These are phyloP conservation scores for Zygnema circumcarinatum DNA, from an alignment of 139 green algal genomes.

Conservation along the genomic window DNA sequence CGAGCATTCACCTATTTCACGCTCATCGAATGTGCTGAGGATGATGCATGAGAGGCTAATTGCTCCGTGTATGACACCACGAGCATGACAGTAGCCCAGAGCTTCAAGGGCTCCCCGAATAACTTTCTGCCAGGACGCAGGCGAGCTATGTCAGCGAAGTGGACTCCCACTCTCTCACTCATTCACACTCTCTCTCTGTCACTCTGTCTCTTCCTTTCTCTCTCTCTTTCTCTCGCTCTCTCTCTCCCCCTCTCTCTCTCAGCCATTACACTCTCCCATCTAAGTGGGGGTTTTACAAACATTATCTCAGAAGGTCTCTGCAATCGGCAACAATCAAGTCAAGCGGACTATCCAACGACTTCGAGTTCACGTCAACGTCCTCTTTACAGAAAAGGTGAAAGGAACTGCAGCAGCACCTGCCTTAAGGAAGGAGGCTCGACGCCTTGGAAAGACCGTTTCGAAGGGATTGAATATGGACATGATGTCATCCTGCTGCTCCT, in stretches of 20 bases:
- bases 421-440: neutral
- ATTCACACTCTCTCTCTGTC: no score
- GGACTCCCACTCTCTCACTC: no score
- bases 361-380: no score
- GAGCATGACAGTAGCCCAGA: conserved; percentile 44
- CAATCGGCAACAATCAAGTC: no score
- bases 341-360: no score
- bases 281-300: no score
- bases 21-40: conserved; percentile 49
- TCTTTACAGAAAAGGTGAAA: no score
- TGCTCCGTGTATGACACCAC: conserved; percentile 45
- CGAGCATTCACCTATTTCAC: neutral
- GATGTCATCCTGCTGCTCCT: neutral
- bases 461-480: conserved; percentile 8
- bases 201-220: no score
- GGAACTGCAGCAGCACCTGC: no score
- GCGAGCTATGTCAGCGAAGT: no score
- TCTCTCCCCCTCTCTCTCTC: neutral
- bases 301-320: no score
- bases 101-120: conserved; percentile 52
- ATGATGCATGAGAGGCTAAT: conserved; percentile 50
- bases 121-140: conserved; percentile 16
- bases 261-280: no score
- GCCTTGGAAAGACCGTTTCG: neutral
- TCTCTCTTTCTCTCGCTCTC: neutral